Evolutionary conservation across 805 yeast genomes (phyloP), one percentile per base, ranked within the genome.

Genomic region (Starmerella vitae): DNA sequence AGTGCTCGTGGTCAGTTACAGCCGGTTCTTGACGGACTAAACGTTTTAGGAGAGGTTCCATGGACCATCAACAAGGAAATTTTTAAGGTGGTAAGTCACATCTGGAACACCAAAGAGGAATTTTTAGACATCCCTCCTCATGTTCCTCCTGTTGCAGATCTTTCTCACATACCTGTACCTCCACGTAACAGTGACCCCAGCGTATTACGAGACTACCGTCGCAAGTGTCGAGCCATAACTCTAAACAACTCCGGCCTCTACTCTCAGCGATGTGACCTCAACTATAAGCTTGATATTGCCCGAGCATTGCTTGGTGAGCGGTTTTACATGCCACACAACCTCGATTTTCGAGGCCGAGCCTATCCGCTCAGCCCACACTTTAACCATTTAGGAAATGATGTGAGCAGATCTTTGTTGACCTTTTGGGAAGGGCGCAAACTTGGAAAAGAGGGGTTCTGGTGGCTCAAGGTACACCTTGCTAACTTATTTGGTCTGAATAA

Each of bases 201-300:
- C 15, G 78, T 64, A 7, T 67, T 78, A 32, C 69, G 75, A 41
- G 78, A 74, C 35, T 82, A 91, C 71, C 76, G 76, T 49, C 65
- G 74, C 20, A 59, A 65, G 35, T 72, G 81, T 41, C 76, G 74
- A 40, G 66, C 64, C 27, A 51, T 72, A 7, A 67, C 75, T 17
- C 71, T 74, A 46, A 76, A 72, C 31, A 76, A 75, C 44, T 72
- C 80, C 9, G 65, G 78, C 18, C 66, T 70, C 45, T 74, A 91
- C 58, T 86, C 97, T 0, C 80, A 78, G 56, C 73, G 98, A 58
- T 91, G 98, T 63, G 96, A 86, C 59, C 68, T 82, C 46, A 88
- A 91, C 57, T 91, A 91, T 59, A 91, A 84, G 57, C 62, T 91
- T 37, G 98, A 91, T 59, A 84, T 91, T 55, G 97, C 98, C 0